Percentiles rank a stretch among this genome's conserved stretches.
phyloP scores from a whole-genome alignment of 2,329 filamentous ascomycete species.

The Fusarium sp. region DNA sequence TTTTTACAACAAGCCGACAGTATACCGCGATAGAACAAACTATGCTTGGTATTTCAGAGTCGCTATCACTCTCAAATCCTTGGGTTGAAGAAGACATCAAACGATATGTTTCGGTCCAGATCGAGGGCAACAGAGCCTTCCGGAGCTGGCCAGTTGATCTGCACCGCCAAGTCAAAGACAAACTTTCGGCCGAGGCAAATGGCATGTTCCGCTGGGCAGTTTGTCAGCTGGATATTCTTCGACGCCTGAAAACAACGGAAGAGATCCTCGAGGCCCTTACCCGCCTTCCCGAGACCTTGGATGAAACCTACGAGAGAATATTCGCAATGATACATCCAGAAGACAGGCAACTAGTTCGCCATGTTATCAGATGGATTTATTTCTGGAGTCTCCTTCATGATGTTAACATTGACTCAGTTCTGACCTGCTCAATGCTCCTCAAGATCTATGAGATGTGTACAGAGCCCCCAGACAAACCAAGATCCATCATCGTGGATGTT shows the following conservation, averaged over 20 bases:
- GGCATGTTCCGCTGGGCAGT: slow-evolving; percentile 1
- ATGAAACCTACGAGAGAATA: background rate
- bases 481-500: rapidly evolving
- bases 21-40: background rate
- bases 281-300: background rate
- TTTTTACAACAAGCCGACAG: background rate
- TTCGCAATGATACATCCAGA: rapidly evolving
- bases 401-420: too few species aligned
- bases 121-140: rapidly evolving
- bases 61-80: background rate
- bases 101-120: rapidly evolving
- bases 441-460: too few species aligned
- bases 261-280: rapidly evolving
- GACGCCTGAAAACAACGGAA: rapidly evolving
- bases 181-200: rapidly evolving
- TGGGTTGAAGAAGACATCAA: background rate
- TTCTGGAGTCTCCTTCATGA: background rate
- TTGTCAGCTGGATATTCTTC: background rate
- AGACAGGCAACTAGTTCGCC: background rate
- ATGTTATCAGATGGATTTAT: background rate
- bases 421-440: too few species aligned
- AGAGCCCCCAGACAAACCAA: too few species aligned
- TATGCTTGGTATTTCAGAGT: rapidly evolving
- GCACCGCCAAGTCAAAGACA: rapidly evolving
- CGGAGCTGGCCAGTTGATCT: background rate